Conservation (phyloP, 1,284 basidiomycete genomes). For the Abortiporus biennis region DNA sequence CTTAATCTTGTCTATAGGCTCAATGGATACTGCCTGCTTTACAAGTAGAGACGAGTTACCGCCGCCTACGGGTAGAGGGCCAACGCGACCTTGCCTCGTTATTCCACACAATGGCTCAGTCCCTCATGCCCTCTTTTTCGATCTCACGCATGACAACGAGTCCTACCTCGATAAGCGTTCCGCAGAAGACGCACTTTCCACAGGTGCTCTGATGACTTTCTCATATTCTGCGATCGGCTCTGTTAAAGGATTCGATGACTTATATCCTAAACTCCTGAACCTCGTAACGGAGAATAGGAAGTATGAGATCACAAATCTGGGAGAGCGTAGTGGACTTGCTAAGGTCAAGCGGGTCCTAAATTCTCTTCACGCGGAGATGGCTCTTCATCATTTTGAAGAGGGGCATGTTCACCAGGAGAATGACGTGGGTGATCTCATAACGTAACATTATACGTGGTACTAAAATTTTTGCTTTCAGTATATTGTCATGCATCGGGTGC, state of each 20-base stretch:
- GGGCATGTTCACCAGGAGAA: slow-evolving; percentile 95
- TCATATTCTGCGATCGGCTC: slow-evolving; percentile 83
- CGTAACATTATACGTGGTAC: not conserved
- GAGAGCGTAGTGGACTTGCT: slow-evolving; percentile 65
- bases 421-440: slow-evolving; percentile 51
- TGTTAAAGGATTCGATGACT: slow-evolving; percentile 92
- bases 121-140: slow-evolving; percentile 90
- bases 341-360: slow-evolving; percentile 82
- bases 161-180: slow-evolving; percentile 84
- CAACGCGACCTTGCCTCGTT: slow-evolving; percentile 65
- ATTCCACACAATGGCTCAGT: slow-evolving; percentile 77
- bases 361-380: slow-evolving; percentile 85
- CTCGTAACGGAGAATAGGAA: slow-evolving; percentile 77
- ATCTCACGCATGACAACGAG: slow-evolving; percentile 95
- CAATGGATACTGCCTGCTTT: slow-evolving; percentile 86
- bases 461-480: slow-evolving; percentile 49
- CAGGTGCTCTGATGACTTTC: slow-evolving; percentile 85
- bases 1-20: slow-evolving; percentile 44
- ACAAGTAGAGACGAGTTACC: slow-evolving; percentile 70
- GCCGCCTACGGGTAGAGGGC: slow-evolving; percentile 75
- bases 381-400: slow-evolving; percentile 75
- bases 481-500: slow-evolving; percentile 85
- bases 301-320: slow-evolving; percentile 61
- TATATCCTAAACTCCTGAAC: slow-evolving; percentile 90
- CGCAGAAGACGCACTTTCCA: slow-evolving; percentile 89